Conservation (phyloP, 78 protist genomes). For the Chrysochromulina parva region DNA sequence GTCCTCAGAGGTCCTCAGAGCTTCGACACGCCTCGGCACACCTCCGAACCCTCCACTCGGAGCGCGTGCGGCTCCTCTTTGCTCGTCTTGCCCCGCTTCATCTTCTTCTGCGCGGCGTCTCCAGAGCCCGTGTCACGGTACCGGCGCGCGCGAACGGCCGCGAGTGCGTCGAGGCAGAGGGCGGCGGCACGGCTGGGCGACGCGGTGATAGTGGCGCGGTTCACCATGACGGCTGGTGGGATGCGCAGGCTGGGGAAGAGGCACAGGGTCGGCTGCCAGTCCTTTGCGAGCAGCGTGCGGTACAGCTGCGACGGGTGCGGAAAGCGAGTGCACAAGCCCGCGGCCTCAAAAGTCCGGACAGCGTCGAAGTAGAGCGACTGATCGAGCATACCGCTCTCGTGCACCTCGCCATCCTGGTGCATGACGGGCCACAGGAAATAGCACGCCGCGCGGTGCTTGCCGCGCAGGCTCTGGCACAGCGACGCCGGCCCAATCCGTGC, state of each 20-base stretch:
- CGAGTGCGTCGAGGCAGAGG: constrained; percentile 8
- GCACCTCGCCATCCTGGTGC: background rate
- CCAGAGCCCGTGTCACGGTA: background rate
- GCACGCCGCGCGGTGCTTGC: background rate
- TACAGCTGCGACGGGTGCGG: constrained; percentile 42
- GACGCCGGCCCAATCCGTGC: background rate
- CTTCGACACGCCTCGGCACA: no score
- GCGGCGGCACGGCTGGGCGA: background rate
- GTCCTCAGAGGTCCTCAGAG: no score
- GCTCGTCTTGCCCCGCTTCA: no score
- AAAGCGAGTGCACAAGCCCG: constrained; percentile 24
- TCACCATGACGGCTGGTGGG: constrained; percentile 17
- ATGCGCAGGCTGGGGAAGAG: background rate
- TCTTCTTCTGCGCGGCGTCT: no score
- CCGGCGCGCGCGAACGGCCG: background rate
- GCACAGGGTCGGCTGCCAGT: constrained; percentile 21
- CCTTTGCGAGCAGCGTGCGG: constrained; percentile 28
- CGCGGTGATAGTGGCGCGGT: constrained; percentile 2
- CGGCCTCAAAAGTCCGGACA: background rate
- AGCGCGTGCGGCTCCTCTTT: no score
- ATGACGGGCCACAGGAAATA: constrained; percentile 38
- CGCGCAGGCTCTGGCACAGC: background rate
- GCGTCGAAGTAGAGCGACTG: background rate
- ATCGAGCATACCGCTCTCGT: constrained; percentile 13
- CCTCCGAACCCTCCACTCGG: no score